phyloP scores from a whole-genome alignment of 768 basidiomycete species.

The Nidularia sp. region DNA sequence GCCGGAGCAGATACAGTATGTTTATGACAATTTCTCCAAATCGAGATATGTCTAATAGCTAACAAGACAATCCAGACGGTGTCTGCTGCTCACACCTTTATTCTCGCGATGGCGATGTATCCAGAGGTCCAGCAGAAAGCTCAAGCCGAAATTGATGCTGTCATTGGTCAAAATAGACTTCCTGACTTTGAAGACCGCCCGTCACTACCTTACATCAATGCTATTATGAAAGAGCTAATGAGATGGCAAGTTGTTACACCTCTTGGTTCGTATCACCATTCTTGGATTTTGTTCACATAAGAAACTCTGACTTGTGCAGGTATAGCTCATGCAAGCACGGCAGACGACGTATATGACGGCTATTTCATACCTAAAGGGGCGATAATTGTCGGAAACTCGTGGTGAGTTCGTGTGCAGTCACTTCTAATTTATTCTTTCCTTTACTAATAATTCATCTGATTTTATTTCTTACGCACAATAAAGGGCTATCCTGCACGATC shows the following conservation, averaged over 20 bases:
- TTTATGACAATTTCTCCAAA: not conserved
- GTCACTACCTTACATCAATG: slow-evolving; percentile 7
- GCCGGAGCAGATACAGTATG: not conserved
- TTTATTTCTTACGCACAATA: not conserved
- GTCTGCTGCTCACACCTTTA: slow-evolving; percentile 5
- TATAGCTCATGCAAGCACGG: not conserved
- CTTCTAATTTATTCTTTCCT: not conserved
- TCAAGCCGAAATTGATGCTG: slow-evolving; percentile 6
- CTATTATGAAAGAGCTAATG: slow-evolving; percentile 9
- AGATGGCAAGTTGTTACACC: slow-evolving; percentile 4
- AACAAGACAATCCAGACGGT: slow-evolving; percentile 1
- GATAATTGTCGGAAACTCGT: slow-evolving; percentile 6
- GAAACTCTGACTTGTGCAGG: not conserved
- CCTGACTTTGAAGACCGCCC: slow-evolving; percentile 10
- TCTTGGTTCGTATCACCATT: not conserved
- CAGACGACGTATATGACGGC: slow-evolving; percentile 1
- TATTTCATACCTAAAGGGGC: slow-evolving; percentile 7
- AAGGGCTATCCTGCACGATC: slow-evolving; percentile 1
- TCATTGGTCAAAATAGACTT: slow-evolving; percentile 3
- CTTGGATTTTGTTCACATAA: not conserved
- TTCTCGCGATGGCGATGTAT: slow-evolving; percentile 7
- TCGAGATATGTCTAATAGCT: not conserved
- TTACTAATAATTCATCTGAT: not conserved
- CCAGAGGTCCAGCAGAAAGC: slow-evolving; percentile 10
- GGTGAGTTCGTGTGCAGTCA: not conserved